These are phyloP conservation scores for Rhododendron williamsianum DNA, from an alignment of 148 eudicot species.

Conservation along the genomic window DNA sequence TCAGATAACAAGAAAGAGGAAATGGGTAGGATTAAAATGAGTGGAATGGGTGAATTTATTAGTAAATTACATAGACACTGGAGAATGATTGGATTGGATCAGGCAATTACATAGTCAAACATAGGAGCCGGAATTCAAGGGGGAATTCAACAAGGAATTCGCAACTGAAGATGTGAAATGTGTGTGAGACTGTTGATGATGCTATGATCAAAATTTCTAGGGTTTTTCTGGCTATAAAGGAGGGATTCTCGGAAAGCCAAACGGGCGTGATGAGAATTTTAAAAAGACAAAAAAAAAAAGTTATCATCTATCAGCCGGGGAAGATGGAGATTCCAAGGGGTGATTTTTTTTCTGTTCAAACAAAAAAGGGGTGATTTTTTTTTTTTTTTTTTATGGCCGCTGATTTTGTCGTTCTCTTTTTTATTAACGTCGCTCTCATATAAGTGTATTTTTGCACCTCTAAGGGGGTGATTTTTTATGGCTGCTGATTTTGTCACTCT, in stretches of 20 bases:
- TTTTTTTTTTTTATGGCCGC: too few species aligned
- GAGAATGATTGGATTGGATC: background rate
- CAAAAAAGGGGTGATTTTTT: too few species aligned
- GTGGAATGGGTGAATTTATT: background rate
- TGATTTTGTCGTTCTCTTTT: too few species aligned
- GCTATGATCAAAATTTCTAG: conserved; percentile 3
- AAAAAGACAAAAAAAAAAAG: background rate
- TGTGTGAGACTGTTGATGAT: background rate
- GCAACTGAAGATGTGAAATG: conserved; percentile 1
- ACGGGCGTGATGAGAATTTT: background rate
- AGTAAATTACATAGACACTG: background rate
- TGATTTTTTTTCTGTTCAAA: too few species aligned
- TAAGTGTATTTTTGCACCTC: too few species aligned
- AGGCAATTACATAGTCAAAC: conserved; percentile 5
- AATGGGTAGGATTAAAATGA: background rate
- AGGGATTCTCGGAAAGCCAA: background rate
- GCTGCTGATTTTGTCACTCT: too few species aligned
- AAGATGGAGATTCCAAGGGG: background rate
- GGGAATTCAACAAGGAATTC: background rate
- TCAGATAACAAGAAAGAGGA: background rate
- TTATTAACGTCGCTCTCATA: too few species aligned
- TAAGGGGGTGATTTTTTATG: too few species aligned
- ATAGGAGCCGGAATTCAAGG: background rate
- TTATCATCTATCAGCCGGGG: background rate
- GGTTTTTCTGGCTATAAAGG: background rate